Evolutionary conservation across 768 basidiomycete species (phyloP).

Genomic region (Leucosporidium yakuticum): DNA sequence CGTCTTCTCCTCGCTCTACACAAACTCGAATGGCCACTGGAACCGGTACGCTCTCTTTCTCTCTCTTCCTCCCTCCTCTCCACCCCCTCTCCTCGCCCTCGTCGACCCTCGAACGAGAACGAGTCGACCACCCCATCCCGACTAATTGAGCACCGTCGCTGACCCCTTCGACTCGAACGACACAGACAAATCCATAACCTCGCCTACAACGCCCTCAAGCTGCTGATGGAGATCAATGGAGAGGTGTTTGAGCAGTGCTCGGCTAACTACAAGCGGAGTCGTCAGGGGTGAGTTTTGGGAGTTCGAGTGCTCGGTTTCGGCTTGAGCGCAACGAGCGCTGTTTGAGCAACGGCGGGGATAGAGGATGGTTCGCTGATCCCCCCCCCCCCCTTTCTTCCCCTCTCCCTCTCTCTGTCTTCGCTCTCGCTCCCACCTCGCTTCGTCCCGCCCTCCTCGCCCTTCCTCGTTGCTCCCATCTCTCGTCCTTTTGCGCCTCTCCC

Average conservation of each 20-base stretch:
- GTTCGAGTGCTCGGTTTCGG: no score
- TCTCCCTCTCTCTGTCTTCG: neutral
- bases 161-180: no score
- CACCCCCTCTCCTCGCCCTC: no score
- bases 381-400: no score
- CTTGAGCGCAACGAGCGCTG: no score
- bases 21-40: slow-evolving; percentile 96
- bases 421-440: neutral
- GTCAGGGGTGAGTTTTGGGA: slow-evolving; percentile 61
- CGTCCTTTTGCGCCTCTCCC: neutral
- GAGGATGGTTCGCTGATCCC: no score
- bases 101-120: neutral
- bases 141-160: neutral
- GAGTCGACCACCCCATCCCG: no score
- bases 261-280: slow-evolving; percentile 84
- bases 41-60: slow-evolving; percentile 76
- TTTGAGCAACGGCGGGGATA: no score
- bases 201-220: slow-evolving; percentile 96
- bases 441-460: no score
- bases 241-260: slow-evolving; percentile 90
- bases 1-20: slow-evolving; percentile 92
- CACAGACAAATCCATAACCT: slow-evolving; percentile 93
- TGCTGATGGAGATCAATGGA: slow-evolving; percentile 97
- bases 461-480: no score
- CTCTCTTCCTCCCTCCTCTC: neutral